Percentiles rank a stretch among this genome's conserved stretches.
Conservation (phyloP, 1,139 yeast genomes). For the Taphrina communis region DNA sequence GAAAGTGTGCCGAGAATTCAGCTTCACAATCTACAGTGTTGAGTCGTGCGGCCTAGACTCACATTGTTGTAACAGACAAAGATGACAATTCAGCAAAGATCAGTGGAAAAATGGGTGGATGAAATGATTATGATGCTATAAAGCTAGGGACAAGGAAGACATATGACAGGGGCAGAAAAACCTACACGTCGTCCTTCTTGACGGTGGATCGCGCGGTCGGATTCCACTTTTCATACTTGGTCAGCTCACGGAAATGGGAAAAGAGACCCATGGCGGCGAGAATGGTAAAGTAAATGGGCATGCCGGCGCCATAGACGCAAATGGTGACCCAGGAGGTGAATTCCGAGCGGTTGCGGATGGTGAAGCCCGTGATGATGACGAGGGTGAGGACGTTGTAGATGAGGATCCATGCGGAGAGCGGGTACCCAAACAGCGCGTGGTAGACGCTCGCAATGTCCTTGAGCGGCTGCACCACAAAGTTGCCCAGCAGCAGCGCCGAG, state of each 20-base stretch:
- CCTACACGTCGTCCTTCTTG: slow-evolving; percentile 18
- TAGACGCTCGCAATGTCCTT: slow-evolving; percentile 38
- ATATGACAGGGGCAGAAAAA: not conserved
- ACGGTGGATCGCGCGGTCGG: slow-evolving; percentile 29
- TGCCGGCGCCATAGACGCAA: slow-evolving; percentile 29
- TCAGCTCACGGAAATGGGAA: slow-evolving; percentile 36
- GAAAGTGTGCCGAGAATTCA: too few species aligned
- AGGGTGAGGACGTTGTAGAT: slow-evolving; percentile 38
- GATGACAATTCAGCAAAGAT: too few species aligned
- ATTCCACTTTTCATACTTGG: slow-evolving; percentile 36
- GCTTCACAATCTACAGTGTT: too few species aligned
- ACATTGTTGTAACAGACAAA: too few species aligned
- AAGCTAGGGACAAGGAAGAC: not conserved
- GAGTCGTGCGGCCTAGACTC: too few species aligned
- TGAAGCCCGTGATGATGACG: slow-evolving; percentile 38
- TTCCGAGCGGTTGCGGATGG: slow-evolving; percentile 40
- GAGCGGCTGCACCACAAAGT: slow-evolving; percentile 37
- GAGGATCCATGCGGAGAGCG: slow-evolving; percentile 32
- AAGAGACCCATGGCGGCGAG: slow-evolving; percentile 41
- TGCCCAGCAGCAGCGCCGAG: slow-evolving; percentile 35
- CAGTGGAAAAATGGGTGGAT: not conserved
- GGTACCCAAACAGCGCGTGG: slow-evolving; percentile 39
- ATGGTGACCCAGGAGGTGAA: slow-evolving; percentile 33
- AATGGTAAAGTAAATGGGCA: slow-evolving; percentile 40
- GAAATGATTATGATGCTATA: not conserved